phyloP scores from a whole-genome alignment of 306 rosid genomes.

The Rubus parviflorus region DNA sequence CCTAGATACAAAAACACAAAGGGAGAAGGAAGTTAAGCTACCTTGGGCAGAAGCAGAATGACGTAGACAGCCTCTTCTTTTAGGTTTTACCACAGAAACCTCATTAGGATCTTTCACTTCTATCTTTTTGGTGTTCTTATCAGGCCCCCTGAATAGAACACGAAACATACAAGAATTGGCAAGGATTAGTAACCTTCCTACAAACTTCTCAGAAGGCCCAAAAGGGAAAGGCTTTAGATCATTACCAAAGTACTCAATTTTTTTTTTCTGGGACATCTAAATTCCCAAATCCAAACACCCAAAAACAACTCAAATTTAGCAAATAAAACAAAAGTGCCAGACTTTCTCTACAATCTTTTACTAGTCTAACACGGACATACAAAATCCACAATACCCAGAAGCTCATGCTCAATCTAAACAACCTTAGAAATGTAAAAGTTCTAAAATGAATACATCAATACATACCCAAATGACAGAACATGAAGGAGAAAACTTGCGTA shows the following conservation, averaged over 20 bases:
- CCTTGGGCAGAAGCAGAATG: conserved; percentile 53
- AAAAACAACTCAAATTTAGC: not conserved
- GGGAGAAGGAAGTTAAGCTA: conserved; percentile 19
- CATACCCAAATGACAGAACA: conserved; percentile 25
- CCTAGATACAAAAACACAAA: not conserved
- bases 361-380: too few relatives aligned
- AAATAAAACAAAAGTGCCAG: not conserved
- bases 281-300: not conserved
- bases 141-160: conserved; percentile 32
- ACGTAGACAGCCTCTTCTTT: conserved; percentile 22
- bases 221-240: not conserved
- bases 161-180: not conserved
- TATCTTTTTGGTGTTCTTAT: conserved; percentile 11
- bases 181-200: not conserved
- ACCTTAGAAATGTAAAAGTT: not conserved
- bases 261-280: not conserved
- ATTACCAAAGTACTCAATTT: not conserved
- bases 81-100: conserved; percentile 16
- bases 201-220: not conserved
- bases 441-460: not conserved
- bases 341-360: not conserved
- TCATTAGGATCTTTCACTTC: conserved; percentile 22
- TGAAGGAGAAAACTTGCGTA: conserved; percentile 36
- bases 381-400: not conserved
- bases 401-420: conserved; percentile 1